These are phyloP conservation scores for Aspergillus arachidicola DNA, from an alignment of 2,329 filamentous ascomycete species.

Conservation along the genomic window DNA sequence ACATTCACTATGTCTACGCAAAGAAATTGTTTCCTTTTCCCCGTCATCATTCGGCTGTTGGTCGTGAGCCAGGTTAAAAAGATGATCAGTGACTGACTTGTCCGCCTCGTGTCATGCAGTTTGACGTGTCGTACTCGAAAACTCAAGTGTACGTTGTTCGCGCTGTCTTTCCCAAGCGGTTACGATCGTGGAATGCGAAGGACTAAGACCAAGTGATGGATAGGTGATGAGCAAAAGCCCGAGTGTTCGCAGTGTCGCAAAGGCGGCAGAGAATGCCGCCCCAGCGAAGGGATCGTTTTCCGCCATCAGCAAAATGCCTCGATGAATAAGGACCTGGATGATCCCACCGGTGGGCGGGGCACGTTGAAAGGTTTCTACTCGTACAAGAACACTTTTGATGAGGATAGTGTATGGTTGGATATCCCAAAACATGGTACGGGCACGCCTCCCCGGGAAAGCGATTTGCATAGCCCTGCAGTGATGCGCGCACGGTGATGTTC, in stretches of 20 bases:
- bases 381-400: constrained; percentile 66
- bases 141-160: constrained; percentile 57
- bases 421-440: constrained; percentile 59
- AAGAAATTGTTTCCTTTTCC: background rate
- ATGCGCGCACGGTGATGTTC: background rate
- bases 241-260: constrained; percentile 64
- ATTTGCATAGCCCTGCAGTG: background rate
- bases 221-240: constrained; percentile 61
- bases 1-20: background rate
- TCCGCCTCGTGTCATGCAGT: constrained; percentile 30
- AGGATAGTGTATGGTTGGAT: constrained; percentile 64
- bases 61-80: background rate
- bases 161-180: constrained; percentile 5
- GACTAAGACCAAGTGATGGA: background rate
- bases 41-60: background rate
- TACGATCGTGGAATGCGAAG: background rate
- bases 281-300: constrained; percentile 65
- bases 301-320: constrained; percentile 71
- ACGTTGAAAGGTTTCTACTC: constrained; percentile 64
- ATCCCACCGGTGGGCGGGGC: constrained; percentile 41
- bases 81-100: background rate
- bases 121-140: constrained; percentile 63
- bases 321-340: constrained; percentile 59
- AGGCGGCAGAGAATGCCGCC: constrained; percentile 62
- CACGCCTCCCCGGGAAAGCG: background rate